Conservation (phyloP, 192 early-diverging fungal genomes). For the Podila epigama region DNA sequence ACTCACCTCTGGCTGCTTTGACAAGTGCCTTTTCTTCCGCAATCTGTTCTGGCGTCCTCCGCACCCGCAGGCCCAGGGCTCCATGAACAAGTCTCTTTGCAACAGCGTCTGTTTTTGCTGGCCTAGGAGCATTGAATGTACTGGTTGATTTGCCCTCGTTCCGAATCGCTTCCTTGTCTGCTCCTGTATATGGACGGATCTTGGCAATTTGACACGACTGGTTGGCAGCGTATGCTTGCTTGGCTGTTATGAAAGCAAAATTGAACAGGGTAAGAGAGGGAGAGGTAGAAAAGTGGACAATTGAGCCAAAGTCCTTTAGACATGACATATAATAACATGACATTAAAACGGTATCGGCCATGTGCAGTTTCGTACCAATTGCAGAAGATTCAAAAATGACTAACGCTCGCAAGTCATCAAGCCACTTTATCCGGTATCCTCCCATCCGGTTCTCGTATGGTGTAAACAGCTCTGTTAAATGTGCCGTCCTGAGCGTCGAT, state of each 20-base stretch:
- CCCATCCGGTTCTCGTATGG: constrained; percentile 66
- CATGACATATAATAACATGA: neutral
- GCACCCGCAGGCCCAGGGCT: constrained; percentile 69
- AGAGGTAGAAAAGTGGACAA: neutral
- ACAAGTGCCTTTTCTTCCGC: constrained; percentile 52
- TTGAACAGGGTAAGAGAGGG: neutral
- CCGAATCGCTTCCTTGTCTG: constrained; percentile 43
- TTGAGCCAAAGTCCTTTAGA: neutral
- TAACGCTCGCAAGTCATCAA: constrained; percentile 72
- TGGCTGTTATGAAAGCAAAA: constrained; percentile 8
- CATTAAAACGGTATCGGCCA: neutral
- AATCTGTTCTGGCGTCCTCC: constrained; percentile 57
- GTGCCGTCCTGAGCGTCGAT: constrained; percentile 69
- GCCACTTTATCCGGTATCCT: constrained; percentile 77
- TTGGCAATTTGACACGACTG: constrained; percentile 57
- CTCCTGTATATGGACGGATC: constrained; percentile 69
- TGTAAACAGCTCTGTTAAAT: constrained; percentile 72
- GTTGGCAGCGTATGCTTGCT: constrained; percentile 64
- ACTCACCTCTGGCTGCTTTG: constrained; percentile 55
- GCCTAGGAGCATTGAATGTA: constrained; percentile 46
- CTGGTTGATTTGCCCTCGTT: constrained; percentile 28
- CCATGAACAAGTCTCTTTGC: constrained; percentile 77
- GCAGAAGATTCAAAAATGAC: constrained; percentile 72
- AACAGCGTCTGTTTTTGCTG: constrained; percentile 72
- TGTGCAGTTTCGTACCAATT: constrained; percentile 53